Evolutionary conservation across 129 eudicot species (phyloP).

Genomic region (Solidago caesia): DNA sequence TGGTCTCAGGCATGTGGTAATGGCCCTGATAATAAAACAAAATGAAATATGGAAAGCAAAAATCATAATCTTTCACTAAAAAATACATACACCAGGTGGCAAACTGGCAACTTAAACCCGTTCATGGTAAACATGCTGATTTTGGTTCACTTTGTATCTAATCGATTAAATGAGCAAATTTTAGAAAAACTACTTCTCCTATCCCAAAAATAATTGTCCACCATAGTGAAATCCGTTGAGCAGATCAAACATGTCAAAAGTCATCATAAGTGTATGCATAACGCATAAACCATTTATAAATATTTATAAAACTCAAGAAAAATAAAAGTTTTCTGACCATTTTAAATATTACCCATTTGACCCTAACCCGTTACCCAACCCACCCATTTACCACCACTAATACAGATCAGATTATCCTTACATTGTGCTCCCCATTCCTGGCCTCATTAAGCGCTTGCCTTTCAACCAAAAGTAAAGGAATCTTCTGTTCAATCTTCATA

Average conservation of each 20-base stretch:
- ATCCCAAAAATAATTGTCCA: background rate
- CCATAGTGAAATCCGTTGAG: background rate
- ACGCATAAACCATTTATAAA: background rate
- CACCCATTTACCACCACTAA: background rate
- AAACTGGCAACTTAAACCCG: too few species aligned
- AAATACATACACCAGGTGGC: background rate
- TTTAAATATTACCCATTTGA: background rate
- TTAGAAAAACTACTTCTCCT: background rate
- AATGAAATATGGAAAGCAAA: background rate
- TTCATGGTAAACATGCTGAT: too few species aligned
- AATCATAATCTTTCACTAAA: background rate
- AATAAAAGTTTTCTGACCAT: too few species aligned
- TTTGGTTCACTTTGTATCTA: too few species aligned
- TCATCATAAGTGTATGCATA: background rate
- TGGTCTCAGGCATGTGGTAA: constrained; percentile 84
- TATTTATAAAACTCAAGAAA: too few species aligned
- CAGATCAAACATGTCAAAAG: background rate
- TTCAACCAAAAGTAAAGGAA: constrained; percentile 86
- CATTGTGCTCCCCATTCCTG: constrained; percentile 71
- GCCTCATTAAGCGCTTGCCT: constrained; percentile 87
- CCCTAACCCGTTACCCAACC: background rate
- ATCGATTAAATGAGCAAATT: too few species aligned
- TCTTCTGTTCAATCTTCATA: constrained; percentile 78
- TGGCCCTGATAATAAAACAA: constrained; percentile 53
- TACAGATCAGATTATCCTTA: constrained; percentile 25